Evolutionary conservation across 441 rosid species (phyloP).

Genomic region (Erysimum cheiri): DNA sequence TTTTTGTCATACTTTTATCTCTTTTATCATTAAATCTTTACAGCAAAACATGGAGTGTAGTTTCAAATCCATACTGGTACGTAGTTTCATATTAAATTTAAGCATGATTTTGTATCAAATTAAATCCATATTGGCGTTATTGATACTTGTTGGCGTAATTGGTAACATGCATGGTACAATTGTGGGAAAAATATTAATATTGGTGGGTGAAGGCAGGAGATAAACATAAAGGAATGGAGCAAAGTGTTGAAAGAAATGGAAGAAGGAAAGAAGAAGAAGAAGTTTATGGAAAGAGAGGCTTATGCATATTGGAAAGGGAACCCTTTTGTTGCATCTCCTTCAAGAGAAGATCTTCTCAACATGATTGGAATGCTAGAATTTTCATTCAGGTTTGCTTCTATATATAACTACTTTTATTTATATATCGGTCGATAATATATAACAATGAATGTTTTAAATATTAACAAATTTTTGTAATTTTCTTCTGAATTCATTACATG

Average conservation of each 20-base stretch:
- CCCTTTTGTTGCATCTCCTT: constrained; percentile 58
- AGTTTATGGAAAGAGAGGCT: constrained; percentile 70
- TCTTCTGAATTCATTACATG: no score
- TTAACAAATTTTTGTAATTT: background rate
- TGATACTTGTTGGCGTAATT: background rate
- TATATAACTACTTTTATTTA: background rate
- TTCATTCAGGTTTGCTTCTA: constrained; percentile 57
- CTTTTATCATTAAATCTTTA: constrained; percentile 7
- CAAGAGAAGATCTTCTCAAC: constrained; percentile 65
- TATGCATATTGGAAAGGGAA: constrained; percentile 92
- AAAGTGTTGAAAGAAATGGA: constrained; percentile 58
- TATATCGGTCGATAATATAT: background rate
- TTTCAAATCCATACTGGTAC: constrained; percentile 1
- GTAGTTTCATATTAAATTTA: background rate
- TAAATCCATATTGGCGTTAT: background rate
- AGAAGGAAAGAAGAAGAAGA: constrained; percentile 59
- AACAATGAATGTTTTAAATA: background rate
- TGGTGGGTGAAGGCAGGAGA: constrained; percentile 66
- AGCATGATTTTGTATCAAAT: background rate
- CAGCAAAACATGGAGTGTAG: constrained; percentile 19
- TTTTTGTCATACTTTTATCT: no score
- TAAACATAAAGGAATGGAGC: constrained; percentile 77
- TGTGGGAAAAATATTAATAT: background rate
- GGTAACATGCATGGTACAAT: no score
- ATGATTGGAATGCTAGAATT: constrained; percentile 81